Conservation (phyloP, 768 basidiomycete genomes). For the Kwoniella mangroviensis region DNA sequence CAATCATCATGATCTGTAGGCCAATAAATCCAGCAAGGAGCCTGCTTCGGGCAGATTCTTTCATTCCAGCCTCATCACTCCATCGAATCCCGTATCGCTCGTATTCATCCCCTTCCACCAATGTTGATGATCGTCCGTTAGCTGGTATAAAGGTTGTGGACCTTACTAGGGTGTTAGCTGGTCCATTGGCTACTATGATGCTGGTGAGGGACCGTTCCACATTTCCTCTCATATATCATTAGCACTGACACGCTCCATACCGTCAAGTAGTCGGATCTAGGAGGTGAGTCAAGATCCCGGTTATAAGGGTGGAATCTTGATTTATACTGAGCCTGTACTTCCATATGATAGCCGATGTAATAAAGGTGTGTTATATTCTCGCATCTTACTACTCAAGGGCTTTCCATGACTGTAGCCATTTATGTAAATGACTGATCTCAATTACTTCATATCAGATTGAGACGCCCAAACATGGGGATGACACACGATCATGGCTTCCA, state of each 20-base stretch:
- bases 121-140: slow-evolving; percentile 62
- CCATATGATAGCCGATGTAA: slow-evolving; percentile 73
- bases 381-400: background rate
- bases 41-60: no score
- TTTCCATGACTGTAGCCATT: background rate
- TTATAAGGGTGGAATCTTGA: background rate
- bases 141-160: slow-evolving; percentile 82
- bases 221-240: no score
- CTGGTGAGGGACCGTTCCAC: slow-evolving; percentile 62
- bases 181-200: slow-evolving; percentile 88
- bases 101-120: background rate
- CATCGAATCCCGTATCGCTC: background rate
- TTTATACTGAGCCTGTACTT: slow-evolving; percentile 5
- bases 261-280: slow-evolving; percentile 44
- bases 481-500: slow-evolving; percentile 67
- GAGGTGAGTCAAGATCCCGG: slow-evolving; percentile 36
- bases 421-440: background rate
- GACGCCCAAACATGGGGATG: slow-evolving; percentile 69
- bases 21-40: no score
- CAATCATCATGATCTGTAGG: no score
- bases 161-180: slow-evolving; percentile 87
- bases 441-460: slow-evolving; percentile 37
- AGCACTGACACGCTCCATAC: background rate
- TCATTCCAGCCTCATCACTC: background rate
- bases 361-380: slow-evolving; percentile 67